Percentiles rank a stretch among this genome's conserved stretches.
These are phyloP conservation scores for Mycena alexandri DNA, from an alignment of 768 basidiomycete genomes.

Conservation along the genomic window DNA sequence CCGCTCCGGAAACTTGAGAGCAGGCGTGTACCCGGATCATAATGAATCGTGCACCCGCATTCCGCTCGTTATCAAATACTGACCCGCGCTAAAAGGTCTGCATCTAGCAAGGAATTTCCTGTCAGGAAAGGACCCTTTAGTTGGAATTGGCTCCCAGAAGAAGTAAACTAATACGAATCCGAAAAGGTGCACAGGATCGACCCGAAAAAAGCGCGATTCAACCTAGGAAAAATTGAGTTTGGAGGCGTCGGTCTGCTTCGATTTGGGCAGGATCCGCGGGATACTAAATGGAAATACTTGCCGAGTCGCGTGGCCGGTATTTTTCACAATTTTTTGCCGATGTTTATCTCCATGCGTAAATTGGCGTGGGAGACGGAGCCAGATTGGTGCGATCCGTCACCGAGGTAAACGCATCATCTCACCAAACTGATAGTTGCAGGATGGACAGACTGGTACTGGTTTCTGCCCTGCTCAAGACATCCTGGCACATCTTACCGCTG, in stretches of 20 bases:
- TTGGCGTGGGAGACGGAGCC: slow-evolving; percentile 32
- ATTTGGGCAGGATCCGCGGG: slow-evolving; percentile 25
- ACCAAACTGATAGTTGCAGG: slow-evolving; percentile 14
- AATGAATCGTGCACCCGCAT: slow-evolving; percentile 9
- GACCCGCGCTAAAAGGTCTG: slow-evolving; percentile 12
- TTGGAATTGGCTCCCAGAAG: no score
- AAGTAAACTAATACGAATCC: slow-evolving; percentile 26
- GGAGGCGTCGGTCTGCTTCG: background rate
- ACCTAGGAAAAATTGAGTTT: slow-evolving; percentile 16
- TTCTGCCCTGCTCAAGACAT: slow-evolving; percentile 9
- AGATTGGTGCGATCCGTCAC: slow-evolving; percentile 14
- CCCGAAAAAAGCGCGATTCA: slow-evolving; percentile 42
- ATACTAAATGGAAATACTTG: slow-evolving; percentile 28
- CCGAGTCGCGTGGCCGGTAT: slow-evolving; percentile 26
- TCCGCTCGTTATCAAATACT: slow-evolving; percentile 1
- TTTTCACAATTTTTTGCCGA: background rate
- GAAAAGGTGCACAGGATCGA: slow-evolving; percentile 30
- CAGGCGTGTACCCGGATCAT: slow-evolving; percentile 16
- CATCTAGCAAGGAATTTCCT: slow-evolving; percentile 3
- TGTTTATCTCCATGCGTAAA: slow-evolving; percentile 23
- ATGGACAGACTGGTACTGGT: slow-evolving; percentile 23
- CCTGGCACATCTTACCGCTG: slow-evolving; percentile 3
- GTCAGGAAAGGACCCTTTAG: background rate
- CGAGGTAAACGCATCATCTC: slow-evolving; percentile 17
- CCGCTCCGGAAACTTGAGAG: no score